Evolutionary conservation across 768 basidiomycete species (phyloP).

Genomic region (Collybiopsis confluens): DNA sequence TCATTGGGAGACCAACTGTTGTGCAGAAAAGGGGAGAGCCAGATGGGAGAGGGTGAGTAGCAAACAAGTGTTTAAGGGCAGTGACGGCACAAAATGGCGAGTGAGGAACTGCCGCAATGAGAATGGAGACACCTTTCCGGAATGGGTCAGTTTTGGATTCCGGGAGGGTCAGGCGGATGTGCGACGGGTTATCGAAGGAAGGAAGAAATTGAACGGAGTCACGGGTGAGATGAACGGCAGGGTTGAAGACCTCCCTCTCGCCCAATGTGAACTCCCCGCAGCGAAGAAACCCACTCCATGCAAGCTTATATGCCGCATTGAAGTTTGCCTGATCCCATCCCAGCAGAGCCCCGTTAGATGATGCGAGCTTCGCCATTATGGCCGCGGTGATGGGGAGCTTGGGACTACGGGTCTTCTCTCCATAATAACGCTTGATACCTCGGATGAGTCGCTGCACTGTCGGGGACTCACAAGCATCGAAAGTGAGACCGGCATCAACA

Average conservation of each 20-base stretch:
- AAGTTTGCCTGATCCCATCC: constrained; percentile 11
- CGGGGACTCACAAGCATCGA: constrained; percentile 19
- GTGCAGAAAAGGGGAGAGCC: background rate
- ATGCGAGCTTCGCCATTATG: background rate
- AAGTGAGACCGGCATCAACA: constrained; percentile 23
- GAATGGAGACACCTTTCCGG: constrained; percentile 20
- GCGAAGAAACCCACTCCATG: too few species aligned
- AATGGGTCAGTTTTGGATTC: constrained; percentile 35
- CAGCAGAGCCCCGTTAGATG: too few species aligned
- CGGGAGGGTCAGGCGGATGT: constrained; percentile 23
- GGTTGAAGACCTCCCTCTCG: constrained; percentile 9
- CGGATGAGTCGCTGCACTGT: constrained; percentile 23
- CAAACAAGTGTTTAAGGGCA: background rate
- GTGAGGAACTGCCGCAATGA: constrained; percentile 14
- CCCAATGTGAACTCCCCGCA: too few species aligned
- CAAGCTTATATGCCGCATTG: constrained; percentile 10
- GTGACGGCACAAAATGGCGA: too few species aligned
- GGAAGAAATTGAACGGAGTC: background rate
- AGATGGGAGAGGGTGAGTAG: background rate
- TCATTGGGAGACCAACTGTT: background rate
- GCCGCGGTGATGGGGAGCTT: too few species aligned
- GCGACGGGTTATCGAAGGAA: constrained; percentile 11
- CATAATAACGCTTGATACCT: constrained; percentile 27
- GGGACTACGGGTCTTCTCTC: constrained; percentile 12
- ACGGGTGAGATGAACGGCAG: constrained; percentile 11